Conservation (phyloP, 164 flowering plant species). For the Piper betle region DNA sequence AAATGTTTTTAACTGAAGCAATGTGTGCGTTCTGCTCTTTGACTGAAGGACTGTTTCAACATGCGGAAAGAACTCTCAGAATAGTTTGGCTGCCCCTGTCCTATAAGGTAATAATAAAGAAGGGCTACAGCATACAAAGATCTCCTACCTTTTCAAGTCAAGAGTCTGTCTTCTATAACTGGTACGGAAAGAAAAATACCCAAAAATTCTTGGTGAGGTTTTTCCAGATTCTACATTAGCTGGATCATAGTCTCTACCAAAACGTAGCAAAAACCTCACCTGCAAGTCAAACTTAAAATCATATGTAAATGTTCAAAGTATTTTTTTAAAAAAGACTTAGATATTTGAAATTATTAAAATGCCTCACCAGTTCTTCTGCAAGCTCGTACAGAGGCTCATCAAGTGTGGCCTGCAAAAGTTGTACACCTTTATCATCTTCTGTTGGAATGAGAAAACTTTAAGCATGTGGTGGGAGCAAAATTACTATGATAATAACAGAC, state of each 20-base stretch:
- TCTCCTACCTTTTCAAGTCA: constrained; percentile 54
- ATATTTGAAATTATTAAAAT: background rate
- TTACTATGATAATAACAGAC: too few species aligned
- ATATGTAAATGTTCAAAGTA: background rate
- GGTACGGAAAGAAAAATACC: constrained; percentile 77
- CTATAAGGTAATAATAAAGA: too few species aligned
- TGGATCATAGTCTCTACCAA: constrained; percentile 86
- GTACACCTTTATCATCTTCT: background rate
- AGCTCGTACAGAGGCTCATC: constrained; percentile 96
- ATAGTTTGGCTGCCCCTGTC: background rate
- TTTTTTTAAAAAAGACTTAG: background rate
- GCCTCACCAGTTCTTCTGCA: constrained; percentile 94
- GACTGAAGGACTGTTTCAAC: constrained; percentile 38
- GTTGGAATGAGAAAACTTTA: too few species aligned
- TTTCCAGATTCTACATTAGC: constrained; percentile 55
- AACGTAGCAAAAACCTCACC: constrained; percentile 95
- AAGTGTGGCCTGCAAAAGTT: constrained; percentile 67
- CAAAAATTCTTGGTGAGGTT: constrained; percentile 77
- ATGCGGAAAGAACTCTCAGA: background rate
- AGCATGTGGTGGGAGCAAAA: background rate
- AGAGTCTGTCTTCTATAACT: constrained; percentile 42
- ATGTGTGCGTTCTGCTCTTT: constrained; percentile 90
- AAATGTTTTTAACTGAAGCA: constrained; percentile 79
- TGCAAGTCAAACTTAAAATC: constrained; percentile 13
- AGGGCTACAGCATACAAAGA: background rate